These are phyloP conservation scores for Mollisiaceae sp. DNA, from an alignment of 2,329 filamentous ascomycete genomes.

Conservation along the genomic window DNA sequence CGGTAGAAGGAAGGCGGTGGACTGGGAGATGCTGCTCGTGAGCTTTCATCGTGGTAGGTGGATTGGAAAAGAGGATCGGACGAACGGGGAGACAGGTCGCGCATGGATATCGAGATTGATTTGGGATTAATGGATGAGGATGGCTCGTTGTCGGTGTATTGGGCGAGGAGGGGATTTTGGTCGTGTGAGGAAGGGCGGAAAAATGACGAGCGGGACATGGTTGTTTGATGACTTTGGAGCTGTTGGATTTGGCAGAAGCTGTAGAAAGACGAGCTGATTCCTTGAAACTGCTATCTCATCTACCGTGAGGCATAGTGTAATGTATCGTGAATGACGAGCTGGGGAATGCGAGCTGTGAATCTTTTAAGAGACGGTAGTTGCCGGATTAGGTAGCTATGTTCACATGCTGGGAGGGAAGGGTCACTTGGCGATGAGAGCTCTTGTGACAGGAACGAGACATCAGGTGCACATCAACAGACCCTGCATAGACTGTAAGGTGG, in stretches of 20 bases:
- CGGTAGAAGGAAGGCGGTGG: constrained; percentile 39
- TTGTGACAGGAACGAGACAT: not conserved
- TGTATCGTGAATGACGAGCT: not conserved
- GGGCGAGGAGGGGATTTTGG: constrained; percentile 33
- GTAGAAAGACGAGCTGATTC: not conserved
- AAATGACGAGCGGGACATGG: constrained; percentile 36
- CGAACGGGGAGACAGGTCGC: constrained; percentile 32
- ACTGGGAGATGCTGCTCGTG: constrained; percentile 28
- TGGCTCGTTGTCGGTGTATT: constrained; percentile 20
- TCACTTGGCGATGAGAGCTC: constrained; percentile 18
- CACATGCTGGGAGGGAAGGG: constrained; percentile 27
- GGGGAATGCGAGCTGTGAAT: not conserved
- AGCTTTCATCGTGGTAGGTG: constrained; percentile 7
- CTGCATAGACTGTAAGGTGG: not conserved
- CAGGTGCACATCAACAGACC: not conserved
- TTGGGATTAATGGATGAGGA: not conserved
- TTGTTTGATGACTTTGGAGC: not conserved
- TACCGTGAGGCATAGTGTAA: not conserved
- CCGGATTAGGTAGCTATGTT: constrained; percentile 21
- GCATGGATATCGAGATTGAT: constrained; percentile 30
- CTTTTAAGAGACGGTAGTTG: constrained; percentile 17
- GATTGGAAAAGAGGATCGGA: not conserved
- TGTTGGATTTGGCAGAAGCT: constrained; percentile 9
- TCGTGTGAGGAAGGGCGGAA: constrained; percentile 33
- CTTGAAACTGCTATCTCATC: not conserved